A percentile compares a stretch with the other conserved stretches of the same genome.
Conservation (phyloP, 1,284 basidiomycete genomes). For the Omphalotus olearius region DNA sequence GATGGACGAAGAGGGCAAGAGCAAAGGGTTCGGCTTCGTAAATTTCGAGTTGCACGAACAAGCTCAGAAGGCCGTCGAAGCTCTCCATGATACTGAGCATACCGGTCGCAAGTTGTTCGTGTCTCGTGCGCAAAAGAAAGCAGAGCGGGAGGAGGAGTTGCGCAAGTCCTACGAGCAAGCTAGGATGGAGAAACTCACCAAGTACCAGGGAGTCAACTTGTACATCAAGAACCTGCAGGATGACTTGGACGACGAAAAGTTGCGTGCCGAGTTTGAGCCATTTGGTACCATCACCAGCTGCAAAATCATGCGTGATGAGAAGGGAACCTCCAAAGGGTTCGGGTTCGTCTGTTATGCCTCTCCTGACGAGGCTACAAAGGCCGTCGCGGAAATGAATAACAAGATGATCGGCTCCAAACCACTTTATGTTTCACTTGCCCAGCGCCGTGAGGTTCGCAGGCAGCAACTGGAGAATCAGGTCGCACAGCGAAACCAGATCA, state of each 20-base stretch:
- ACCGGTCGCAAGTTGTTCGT: slow-evolving; percentile 94
- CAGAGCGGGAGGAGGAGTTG: slow-evolving; percentile 97
- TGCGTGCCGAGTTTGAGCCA: slow-evolving; percentile 93
- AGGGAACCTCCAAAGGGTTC: slow-evolving; percentile 90
- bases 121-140: slow-evolving; percentile 97
- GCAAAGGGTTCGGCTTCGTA: slow-evolving; percentile 98
- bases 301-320: slow-evolving; percentile 99
- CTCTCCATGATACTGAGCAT: slow-evolving; percentile 84
- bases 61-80: slow-evolving; percentile 87
- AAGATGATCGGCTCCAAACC: slow-evolving; percentile 99
- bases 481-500: slow-evolving; percentile 92
- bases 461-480: slow-evolving; percentile 99
- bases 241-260: slow-evolving; percentile 92
- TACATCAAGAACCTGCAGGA: slow-evolving; percentile 99
- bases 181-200: slow-evolving; percentile 96
- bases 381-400: slow-evolving; percentile 99
- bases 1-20: slow-evolving; percentile 83
- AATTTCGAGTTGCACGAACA: slow-evolving; percentile 94
- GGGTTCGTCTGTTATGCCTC: slow-evolving; percentile 99
- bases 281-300: slow-evolving; percentile 97
- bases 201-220: slow-evolving; percentile 98
- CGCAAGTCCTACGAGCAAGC: slow-evolving; percentile 93
- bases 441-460: slow-evolving; percentile 96
- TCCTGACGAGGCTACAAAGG: slow-evolving; percentile 99
- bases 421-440: slow-evolving; percentile 97